phyloP scores from a whole-genome alignment of 2,329 filamentous ascomycete genomes.

The Colletotrichum salicis region DNA sequence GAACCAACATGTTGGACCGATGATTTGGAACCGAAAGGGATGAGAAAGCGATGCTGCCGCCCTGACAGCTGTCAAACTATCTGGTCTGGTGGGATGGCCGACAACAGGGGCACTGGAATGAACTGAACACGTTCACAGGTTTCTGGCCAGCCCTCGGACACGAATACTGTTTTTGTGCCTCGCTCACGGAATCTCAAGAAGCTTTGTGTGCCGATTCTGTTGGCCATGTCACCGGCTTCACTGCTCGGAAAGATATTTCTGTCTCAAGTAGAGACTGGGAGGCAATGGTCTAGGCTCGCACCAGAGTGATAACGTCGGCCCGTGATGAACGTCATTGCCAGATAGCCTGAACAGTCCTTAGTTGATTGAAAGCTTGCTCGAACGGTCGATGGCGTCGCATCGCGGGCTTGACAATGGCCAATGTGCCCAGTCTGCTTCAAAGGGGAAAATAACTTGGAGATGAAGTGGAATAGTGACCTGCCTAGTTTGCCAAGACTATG shows the following conservation, averaged over 20 bases:
- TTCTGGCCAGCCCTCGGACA: background rate
- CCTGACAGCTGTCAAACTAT: background rate
- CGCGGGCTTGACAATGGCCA: background rate
- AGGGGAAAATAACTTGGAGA: background rate
- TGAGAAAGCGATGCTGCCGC: background rate
- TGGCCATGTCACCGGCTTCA: background rate
- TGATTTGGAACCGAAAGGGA: background rate
- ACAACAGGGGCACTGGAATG: background rate
- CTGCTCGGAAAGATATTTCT: background rate
- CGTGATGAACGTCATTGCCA: too few species aligned
- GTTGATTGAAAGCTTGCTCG: background rate
- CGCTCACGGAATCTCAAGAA: background rate
- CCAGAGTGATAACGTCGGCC: background rate
- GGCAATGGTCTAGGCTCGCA: background rate
- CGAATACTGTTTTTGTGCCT: background rate
- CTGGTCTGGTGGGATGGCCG: background rate
- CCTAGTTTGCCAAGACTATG: background rate
- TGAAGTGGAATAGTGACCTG: too few species aligned
- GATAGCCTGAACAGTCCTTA: too few species aligned
- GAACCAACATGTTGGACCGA: background rate
- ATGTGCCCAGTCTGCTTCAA: background rate
- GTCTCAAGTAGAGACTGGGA: background rate
- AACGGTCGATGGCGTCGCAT: background rate
- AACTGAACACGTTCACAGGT: background rate
- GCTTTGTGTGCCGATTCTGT: background rate